phyloP scores from a whole-genome alignment of 208 protist species.

The Trichomonas vaginalis region DNA sequence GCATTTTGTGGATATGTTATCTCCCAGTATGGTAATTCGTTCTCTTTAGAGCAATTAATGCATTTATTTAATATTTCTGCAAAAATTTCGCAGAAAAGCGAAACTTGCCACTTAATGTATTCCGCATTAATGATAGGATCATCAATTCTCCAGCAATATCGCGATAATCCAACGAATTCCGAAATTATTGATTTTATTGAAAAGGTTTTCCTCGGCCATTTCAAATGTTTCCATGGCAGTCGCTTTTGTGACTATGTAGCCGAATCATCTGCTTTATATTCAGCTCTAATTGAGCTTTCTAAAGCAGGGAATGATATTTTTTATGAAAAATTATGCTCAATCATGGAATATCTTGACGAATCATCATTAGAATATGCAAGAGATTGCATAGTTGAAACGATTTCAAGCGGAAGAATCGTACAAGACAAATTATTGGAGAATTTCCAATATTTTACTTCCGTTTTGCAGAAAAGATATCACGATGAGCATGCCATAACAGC shows the following conservation, averaged over 20 bases:
- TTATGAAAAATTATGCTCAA: not conserved
- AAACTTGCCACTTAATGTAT: not conserved
- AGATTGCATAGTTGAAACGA: not conserved
- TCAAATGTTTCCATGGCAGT: not conserved
- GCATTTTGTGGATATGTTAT: not conserved
- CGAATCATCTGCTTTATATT: not conserved
- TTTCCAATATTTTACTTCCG: not conserved
- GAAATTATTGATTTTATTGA: not conserved
- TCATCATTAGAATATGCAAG: not conserved
- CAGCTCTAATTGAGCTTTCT: not conserved
- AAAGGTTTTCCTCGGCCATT: not conserved
- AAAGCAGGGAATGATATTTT: not conserved
- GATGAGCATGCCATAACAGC: not conserved
- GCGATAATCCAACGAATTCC: not conserved
- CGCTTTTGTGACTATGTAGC: not conserved
- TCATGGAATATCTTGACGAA: not conserved
- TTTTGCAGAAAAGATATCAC: not conserved
- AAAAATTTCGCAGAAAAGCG: not conserved
- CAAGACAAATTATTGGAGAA: not conserved
- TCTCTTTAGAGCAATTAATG: not conserved
- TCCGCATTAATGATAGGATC: not conserved
- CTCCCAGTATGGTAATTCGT: not conserved
- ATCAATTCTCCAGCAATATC: not conserved
- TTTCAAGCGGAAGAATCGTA: not conserved
- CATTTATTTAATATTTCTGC: not conserved